Base-by-base conservation (phyloP, 495 filamentous ascomycete genomes). In the Pyrenula aspistea region DNA sequence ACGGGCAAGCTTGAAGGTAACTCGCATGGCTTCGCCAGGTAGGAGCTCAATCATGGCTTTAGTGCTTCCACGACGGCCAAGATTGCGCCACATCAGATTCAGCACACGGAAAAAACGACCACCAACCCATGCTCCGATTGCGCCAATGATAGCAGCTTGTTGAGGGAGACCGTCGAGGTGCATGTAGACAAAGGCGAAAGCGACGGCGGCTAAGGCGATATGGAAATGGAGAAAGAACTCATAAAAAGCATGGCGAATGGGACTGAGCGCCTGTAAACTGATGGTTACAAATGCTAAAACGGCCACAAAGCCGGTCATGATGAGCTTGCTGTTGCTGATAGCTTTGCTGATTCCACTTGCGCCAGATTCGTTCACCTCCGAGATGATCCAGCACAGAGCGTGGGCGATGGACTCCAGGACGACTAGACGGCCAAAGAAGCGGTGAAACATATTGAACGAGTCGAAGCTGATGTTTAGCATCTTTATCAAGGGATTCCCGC, bases 211-310 rank as follows among this genome's bases (percentile, higher is more conserved):
- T 12, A 91, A 66, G 22, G 81, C 71, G 60, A 94, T 87, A 68
- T 98, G 93, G 22, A 85, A 62, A 60, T 87, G 83, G 56, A 97
- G 75, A 72, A 97, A 98, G 0, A 86, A 88, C 70, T 97, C 94
- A 69, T 98, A 97, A 70, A 95, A 96, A 19, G 92, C 91, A 68
- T 96, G 92, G 36, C 93, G 83, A 49, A 98, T 62, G 2, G 88
- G 80, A 1, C 88, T 88, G 12, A 84, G 73, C 24, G 91, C 86
- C 51, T 80, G 77, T 2, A 76, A 15, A 22, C 79, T 58, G 49
- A 89, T 61, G 23, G 85, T 58, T 25, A 90, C 62, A 57, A 91
- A 70, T 12, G 78, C 79, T 15, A 81, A 64, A 10, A 70, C 64
- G 51, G 68, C 77, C 56, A 82, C 67, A 50, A 82, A 63, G 3